Conservation (phyloP, 352 stramenopile genomes). For the Pythium phragmitis region DNA sequence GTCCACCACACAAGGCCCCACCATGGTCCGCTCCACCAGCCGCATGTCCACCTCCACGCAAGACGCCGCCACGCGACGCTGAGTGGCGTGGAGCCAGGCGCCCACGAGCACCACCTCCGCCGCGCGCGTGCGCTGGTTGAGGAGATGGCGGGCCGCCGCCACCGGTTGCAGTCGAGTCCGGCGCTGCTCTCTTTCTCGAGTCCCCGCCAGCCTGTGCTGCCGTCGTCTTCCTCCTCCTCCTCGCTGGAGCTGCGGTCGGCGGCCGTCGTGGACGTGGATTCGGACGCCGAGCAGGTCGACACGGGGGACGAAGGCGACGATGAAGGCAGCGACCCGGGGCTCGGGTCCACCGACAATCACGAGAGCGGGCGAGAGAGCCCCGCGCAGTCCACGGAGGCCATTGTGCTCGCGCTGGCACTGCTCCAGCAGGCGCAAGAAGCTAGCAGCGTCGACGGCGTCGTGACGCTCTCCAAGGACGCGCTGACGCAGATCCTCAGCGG, state of each 20-base stretch:
- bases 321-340: neutral
- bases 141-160: slow-evolving; percentile 9
- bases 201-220: neutral
- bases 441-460: slow-evolving; percentile 27
- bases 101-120: slow-evolving; percentile 12
- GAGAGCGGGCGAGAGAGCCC: slow-evolving; percentile 15
- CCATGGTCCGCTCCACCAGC: neutral
- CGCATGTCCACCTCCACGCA: neutral
- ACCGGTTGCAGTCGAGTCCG: slow-evolving; percentile 21
- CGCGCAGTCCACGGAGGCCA: slow-evolving; percentile 21
- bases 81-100: neutral
- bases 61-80: slow-evolving; percentile 9
- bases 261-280: neutral
- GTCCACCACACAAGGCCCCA: neutral
- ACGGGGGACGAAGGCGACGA: slow-evolving; percentile 1
- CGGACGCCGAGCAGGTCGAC: slow-evolving; percentile 3
- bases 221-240: neutral
- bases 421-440: slow-evolving; percentile 58
- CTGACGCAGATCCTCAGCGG: slow-evolving; percentile 62
- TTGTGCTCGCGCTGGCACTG: slow-evolving; percentile 57
- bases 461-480: slow-evolving; percentile 43
- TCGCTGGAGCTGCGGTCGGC: neutral
- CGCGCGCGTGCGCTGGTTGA: slow-evolving; percentile 16
- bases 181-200: slow-evolving; percentile 13
- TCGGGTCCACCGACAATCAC: neutral